A percentile compares a stretch with the other conserved stretches of the same genome.
Conservation (phyloP, 768 basidiomycete species). For the Xerocomus brunneocitrinus region DNA sequence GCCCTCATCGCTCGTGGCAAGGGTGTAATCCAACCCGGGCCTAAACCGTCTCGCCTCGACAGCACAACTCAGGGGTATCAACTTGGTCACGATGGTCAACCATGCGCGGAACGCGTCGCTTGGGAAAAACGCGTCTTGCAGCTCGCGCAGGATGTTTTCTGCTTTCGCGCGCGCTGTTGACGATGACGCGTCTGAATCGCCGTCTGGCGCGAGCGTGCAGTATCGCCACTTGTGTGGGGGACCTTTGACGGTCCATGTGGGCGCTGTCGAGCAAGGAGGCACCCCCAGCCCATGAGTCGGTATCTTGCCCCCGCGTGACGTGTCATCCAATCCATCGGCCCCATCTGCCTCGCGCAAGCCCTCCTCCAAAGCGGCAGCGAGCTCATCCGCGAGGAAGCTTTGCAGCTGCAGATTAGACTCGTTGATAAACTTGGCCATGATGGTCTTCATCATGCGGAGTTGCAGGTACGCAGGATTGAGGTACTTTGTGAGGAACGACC, state of each 20-base stretch:
- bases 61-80: slow-evolving; percentile 67
- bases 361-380: slow-evolving; percentile 63
- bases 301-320: slow-evolving; percentile 47
- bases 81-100: slow-evolving; percentile 65
- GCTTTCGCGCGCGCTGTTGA: slow-evolving; percentile 15
- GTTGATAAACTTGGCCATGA: slow-evolving; percentile 75
- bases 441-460: slow-evolving; percentile 69
- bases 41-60: slow-evolving; percentile 86
- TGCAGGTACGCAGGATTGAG: slow-evolving; percentile 90
- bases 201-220: slow-evolving; percentile 47
- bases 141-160: slow-evolving; percentile 25
- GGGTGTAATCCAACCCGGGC: slow-evolving; percentile 91
- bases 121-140: slow-evolving; percentile 77
- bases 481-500: slow-evolving; percentile 74
- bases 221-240: slow-evolving; percentile 97
- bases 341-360: slow-evolving; percentile 62
- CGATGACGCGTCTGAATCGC: background rate
- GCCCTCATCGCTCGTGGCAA: slow-evolving; percentile 81
- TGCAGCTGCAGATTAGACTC: slow-evolving; percentile 89
- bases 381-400: slow-evolving; percentile 68
- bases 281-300: slow-evolving; percentile 67
- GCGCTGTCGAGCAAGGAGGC: slow-evolving; percentile 37
- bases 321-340: slow-evolving; percentile 55
- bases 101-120: slow-evolving; percentile 87
- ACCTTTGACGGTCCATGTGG: slow-evolving; percentile 69